Evolutionary conservation across 805 yeast species (phyloP), one percentile per base, ranked within the genome.

Genomic region (Saccharomycopsis capsularis): DNA sequence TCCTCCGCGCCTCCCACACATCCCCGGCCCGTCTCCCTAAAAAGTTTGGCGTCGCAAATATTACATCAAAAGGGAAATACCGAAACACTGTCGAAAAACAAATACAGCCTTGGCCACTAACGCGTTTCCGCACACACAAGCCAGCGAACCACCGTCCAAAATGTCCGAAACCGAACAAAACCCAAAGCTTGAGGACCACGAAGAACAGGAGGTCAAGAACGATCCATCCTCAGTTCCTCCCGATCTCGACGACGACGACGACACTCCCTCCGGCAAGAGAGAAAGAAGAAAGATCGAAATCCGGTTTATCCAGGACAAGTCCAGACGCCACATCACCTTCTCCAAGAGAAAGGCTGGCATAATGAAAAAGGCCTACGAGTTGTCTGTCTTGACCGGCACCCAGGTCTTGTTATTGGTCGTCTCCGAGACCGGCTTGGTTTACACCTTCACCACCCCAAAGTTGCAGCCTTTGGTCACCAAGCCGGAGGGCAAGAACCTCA

Each of bases 361-460:
- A 62, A 93, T 93, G 99, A 93, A 93, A 71, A 93, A 93, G 71
- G 99, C 99, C n/a, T 93, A 91, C 69, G 99, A 93, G 66, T 75
- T 93, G 56, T 85, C 95, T 19, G 98, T 93, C 46, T 76, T 93
- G 59, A 93, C 99, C 13, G 99, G 99, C 50, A 93, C 99, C 29
- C 99, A 93, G 68, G 98, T 93, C 25, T 75, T 93, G 56, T 73
- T 93, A 52, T 78, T 93, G 59, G 99, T 93, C 49, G 99, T 93
- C 27, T 84, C 95, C 47, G 99, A 93, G 67, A 93, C 99, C n/a
- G 99, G 99, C 15, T 79, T 93, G 55, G 99, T 93, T 48, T 93
- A 93, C 68, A 93, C 99, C 19, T 93, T 93, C 67, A 91, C 98
- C 50, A 93, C 99, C n/a, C 99, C 99, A 51, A 93, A 93, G 68